Evolutionary conservation across 2,329 filamentous ascomycete genomes (phyloP), one percentile per base, ranked within the genome.

Genomic region (Raffaelea arxii): DNA sequence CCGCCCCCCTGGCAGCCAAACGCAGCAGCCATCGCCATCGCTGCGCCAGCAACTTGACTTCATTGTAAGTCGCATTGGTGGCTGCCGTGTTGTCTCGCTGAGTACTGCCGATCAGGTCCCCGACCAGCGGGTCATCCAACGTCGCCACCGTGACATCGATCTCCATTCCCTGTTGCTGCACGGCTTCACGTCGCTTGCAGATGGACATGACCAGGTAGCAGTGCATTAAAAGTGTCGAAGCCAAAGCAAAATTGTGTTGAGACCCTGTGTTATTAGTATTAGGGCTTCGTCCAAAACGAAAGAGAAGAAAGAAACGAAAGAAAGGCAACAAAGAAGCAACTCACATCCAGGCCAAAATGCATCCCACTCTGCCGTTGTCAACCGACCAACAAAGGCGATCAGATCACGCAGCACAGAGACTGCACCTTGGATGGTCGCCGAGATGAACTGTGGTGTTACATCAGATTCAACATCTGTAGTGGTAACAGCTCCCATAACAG

Each of bases 311-410:
- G 12, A 18, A 18, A 6, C 27, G 39, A 41, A 14, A 1, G 7
- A 22, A 2, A 25, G 7, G 5, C 11, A 3, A 11, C 5, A 6
- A 14, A 3, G 25, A 24, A 1, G 1, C 3, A 3, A 42, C 48
- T 21, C 32, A 50, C 48, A 50, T 10, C 41, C 35, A 22, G 25
- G 45, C 48, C 48, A 50, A 16, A 50, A 50, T 2, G 30, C 37
- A 22, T 50, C 48, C 48, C 48, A 50, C 3, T 47, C 48, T 11
- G 44, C 48, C n/a, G 41, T 22, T 3, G 48, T 44, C 19, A 50
- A 21, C 30, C 30, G n/a, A 14, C 45, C 48, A 3, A 47, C 37
- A 25, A 50, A 50, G 4, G 16, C 30, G n/a, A 47, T 22, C 25
- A 44, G 36, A n/a, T 47, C 41, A 4, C 44, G 43, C 4, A 40